Evolutionary conservation across 441 rosid species (phyloP).

Genomic region (Gossypium gossypioides): DNA sequence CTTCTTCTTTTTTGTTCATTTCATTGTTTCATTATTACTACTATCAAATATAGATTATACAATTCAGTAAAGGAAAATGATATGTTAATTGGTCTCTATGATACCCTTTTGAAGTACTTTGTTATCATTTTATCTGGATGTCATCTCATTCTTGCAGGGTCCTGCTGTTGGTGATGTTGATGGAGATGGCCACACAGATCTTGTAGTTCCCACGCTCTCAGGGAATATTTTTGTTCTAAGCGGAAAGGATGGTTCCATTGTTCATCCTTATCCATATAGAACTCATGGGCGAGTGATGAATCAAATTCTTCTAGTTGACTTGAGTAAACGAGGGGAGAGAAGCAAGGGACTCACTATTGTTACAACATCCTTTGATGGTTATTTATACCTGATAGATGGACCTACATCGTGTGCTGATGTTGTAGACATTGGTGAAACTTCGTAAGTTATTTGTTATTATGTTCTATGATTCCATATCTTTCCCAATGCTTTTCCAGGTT

Average conservation of each 20-base stretch:
- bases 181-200: slow-evolving; percentile 93
- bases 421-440: slow-evolving; percentile 96
- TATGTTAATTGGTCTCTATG: background rate
- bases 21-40: background rate
- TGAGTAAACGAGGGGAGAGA: slow-evolving; percentile 71
- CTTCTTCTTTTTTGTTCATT: background rate
- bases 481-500: slow-evolving; percentile 5
- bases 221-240: slow-evolving; percentile 90
- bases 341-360: slow-evolving; percentile 85
- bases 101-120: background rate
- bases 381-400: slow-evolving; percentile 94
- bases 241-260: slow-evolving; percentile 88
- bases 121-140: slow-evolving; percentile 14
- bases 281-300: slow-evolving; percentile 98
- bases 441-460: slow-evolving; percentile 47
- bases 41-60: background rate
- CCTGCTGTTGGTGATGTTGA: slow-evolving; percentile 89
- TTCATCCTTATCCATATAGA: slow-evolving; percentile 93
- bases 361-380: slow-evolving; percentile 94
- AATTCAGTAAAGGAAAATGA: slow-evolving; percentile 7
- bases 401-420: slow-evolving; percentile 94
- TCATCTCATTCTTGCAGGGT: slow-evolving; percentile 45
- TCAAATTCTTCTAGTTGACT: slow-evolving; percentile 92
- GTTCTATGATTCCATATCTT: background rate
- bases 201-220: slow-evolving; percentile 86